Evolutionary conservation across 768 basidiomycete species (phyloP), one percentile per base, ranked within the genome.

Genomic region (Psilocybe azurescens): DNA sequence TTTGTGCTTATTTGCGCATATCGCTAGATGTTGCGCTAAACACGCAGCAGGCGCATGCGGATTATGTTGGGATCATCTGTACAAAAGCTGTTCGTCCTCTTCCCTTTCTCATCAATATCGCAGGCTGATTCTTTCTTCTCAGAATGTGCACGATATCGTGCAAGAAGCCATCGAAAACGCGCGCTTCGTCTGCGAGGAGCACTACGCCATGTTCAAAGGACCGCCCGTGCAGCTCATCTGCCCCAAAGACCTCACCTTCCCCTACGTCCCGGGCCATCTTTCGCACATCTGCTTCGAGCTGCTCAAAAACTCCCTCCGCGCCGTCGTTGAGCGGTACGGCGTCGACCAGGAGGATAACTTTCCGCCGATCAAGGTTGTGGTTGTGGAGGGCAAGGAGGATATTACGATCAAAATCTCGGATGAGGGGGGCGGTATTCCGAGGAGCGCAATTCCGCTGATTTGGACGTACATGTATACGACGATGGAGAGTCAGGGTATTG

Each of bases 381-480:
- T 97, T 38, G 93, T 97, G 1, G 95, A 97, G 72, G 96, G 97
- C n/a, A 93, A 89, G 65, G 97, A 98, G 72, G 97, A 99, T 70
- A 97, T 99, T 69, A 99, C 97, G 2, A 94, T 99, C 84, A 99
- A 99, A 84, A 97, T 99, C 62, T 90, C 88, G 1, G 97, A 99
- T 71, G 97, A 99, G 74, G 97, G 97, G 3, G 97, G 97, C 0
- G 95, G 97, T 0, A 99, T 99, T 59, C 86, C 94, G 28, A 76
- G 94, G 79, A 77, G 90, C 63, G 93, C 94, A 0, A 90, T 99
- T 14, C 94, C 95, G 7, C 83, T 96, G 50, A 97, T 99, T 56
- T 99, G 97, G 97, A 99, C 97, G 60, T 99, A 95, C 74, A 97
- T 97, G 94, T 94, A 94, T 68, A 94, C 93, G 54, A 94, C 90